Conservation (phyloP, 129 eudicot species). For the Flaveria brownii region DNA sequence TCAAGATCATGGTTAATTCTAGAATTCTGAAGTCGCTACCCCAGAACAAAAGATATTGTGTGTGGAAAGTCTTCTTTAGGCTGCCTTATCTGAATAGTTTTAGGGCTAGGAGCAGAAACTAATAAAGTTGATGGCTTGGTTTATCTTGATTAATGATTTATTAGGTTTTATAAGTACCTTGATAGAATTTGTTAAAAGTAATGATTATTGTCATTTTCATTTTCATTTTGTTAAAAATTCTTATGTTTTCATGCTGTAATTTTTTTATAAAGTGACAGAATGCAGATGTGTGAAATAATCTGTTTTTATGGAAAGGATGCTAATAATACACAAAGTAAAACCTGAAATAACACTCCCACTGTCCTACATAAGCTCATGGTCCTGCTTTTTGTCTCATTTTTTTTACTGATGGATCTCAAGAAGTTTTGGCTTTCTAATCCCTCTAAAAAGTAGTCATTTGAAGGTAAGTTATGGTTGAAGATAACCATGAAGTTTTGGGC, state of each 20-base stretch:
- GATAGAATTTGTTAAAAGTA: background rate
- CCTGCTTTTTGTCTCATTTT: background rate
- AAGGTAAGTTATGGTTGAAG: background rate
- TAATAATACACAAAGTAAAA: background rate
- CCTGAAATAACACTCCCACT: background rate
- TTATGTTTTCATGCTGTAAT: background rate
- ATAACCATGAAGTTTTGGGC: constrained; percentile 12
- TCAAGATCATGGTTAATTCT: background rate
- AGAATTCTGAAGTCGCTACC: background rate
- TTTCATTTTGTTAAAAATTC: background rate
- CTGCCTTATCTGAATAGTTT: background rate
- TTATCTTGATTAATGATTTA: background rate
- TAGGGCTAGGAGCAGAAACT: background rate
- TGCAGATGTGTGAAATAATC: background rate
- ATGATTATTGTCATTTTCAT: background rate
- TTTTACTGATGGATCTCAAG: background rate
- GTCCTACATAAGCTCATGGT: background rate
- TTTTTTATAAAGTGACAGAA: background rate
- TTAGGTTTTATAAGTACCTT: background rate
- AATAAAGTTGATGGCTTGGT: background rate
- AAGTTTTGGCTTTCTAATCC: background rate
- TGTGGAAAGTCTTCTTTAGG: background rate
- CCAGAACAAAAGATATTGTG: background rate
- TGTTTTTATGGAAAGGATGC: background rate
- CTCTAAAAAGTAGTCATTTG: background rate